Base-by-base conservation (phyloP, 164 flowering plant species). In the Vitis riparia region DNA sequence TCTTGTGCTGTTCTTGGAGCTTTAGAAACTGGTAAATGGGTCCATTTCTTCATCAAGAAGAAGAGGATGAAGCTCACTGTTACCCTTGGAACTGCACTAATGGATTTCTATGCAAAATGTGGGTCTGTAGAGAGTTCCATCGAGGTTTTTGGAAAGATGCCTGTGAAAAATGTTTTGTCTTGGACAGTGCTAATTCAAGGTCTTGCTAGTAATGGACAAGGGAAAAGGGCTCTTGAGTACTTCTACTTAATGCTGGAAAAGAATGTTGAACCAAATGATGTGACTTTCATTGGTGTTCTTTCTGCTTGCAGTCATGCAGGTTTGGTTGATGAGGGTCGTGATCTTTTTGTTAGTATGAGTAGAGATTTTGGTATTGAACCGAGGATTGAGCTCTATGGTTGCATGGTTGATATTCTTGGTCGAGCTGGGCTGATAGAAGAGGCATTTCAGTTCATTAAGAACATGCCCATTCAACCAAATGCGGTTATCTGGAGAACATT, bases 1-100 rank as follows among this genome's bases (percentile, higher is more conserved):
- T 77, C 86, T 44, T 88, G 91, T 76, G 83, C 85, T 29, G 68
- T 77, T 29, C 77, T 86, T 57, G 86, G 88, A 37, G 89, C 89
- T 51, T 58, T 74, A 5, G 81, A 80, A 70, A 74, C 76, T 0
- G 85, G 89, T 9, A 82, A 75, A 71, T 84, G 86, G 86, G 78
- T 79, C 55, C 86, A 84, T 70, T 73, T 13, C 61, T 84, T 69
- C 62, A 67, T 79, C 29, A 80, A 80, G 69, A 80, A 65, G 75
- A 78, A 74, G 69, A 75, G 37, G 23, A 65, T 86, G 81, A 77
- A 75, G 68, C 73, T 80, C 27, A 82, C 79, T 10, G 74, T 83
- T 56, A 69, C 74, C 4, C 80, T 86, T 55, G 84, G 84, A n/a
- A 82, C 84, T 29, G 80, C 84, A 29, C 65, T 85, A 19, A 77